phyloP scores from a whole-genome alignment of 2,329 filamentous ascomycete species.

The Chaetoscypha palmicola region DNA sequence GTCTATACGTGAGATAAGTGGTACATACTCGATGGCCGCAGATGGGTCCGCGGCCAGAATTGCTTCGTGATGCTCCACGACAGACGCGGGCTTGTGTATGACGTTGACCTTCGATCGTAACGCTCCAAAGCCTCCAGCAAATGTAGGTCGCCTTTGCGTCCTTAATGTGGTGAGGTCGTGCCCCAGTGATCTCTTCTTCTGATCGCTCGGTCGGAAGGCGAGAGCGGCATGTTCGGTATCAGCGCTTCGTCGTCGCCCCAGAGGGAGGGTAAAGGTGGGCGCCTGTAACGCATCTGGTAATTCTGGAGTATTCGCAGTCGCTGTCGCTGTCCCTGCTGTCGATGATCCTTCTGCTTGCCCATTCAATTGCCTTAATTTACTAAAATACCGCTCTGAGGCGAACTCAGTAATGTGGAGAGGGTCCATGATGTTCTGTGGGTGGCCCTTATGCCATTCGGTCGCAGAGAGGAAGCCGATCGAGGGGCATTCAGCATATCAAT shows the following conservation, averaged over 20 bases:
- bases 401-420: conserved; percentile 59
- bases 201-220: conserved; percentile 24
- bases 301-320: conserved; percentile 14
- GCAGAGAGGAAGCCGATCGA: conserved; percentile 18
- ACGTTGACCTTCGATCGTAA: conserved; percentile 28
- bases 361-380: conserved; percentile 51
- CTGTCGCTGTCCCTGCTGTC: conserved; percentile 26
- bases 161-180: conserved; percentile 28
- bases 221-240: conserved; percentile 19
- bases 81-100: conserved; percentile 24
- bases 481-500: conserved; percentile 27
- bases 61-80: conserved; percentile 26
- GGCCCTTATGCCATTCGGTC: conserved; percentile 28
- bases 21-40: conserved; percentile 18
- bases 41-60: conserved; percentile 23
- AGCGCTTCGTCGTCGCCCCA: conserved; percentile 24
- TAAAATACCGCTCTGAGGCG: conserved; percentile 57
- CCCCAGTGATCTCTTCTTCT: conserved; percentile 30
- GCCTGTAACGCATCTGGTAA: conserved; percentile 13
- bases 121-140: conserved; percentile 28
- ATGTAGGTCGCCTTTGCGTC: conserved; percentile 28
- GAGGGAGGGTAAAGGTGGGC: conserved; percentile 27
- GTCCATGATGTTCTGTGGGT: conserved; percentile 42
- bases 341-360: conserved; percentile 35
- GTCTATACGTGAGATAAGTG: not conserved